Base-by-base conservation (phyloP, 1,284 basidiomycete species). In the Ustilago shanxiensis region DNA sequence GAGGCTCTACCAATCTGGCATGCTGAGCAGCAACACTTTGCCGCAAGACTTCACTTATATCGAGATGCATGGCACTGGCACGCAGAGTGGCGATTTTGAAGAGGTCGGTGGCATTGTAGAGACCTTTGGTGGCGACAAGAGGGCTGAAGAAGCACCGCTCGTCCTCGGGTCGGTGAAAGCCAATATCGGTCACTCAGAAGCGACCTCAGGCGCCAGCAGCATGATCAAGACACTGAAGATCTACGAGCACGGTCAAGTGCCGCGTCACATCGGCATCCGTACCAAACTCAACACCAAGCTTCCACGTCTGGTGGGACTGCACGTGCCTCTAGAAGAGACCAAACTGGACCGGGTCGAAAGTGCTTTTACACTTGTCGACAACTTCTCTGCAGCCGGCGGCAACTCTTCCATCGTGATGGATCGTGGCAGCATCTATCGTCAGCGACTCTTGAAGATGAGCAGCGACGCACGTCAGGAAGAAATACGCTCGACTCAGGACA, bases 21-120 rank as follows among this genome's bases (percentile, higher is more conserved):
- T 79, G 74, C 56, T 69, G 20, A 68, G 61, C 2, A 66, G 71
- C 44, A 64, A 60, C n/a, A 65, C 69, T 10, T 18, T 63, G n/a
- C 74, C 75, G 7, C 20, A 45, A 26, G 60, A 77, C 22, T 60
- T 60, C 26, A 59, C 52, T 47, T 74, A 74, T 55, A 67, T 72
- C 41, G 78, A 79, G 53, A 69, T 72, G 63, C 79, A 80, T 33
- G 79, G 79, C 24, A 80, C 79, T 3, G 79, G 79, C 14, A 79
- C 78, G 37, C 73, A 76, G 56, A 77, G 75, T 14, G 78, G 78
- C 13, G 78, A 79, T 29, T 62, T 67, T 13, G 68, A 77, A 35
- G 78, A 79, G 56, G 60, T 79, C 13, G 63, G 65, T 50, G 81
- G 77, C 28, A 78, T 83, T 44, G 71, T 81, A 10, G 57, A 74